Evolutionary conservation across 2,329 filamentous ascomycete species (phyloP).

Genomic region (Pyricularia pennisetigena): DNA sequence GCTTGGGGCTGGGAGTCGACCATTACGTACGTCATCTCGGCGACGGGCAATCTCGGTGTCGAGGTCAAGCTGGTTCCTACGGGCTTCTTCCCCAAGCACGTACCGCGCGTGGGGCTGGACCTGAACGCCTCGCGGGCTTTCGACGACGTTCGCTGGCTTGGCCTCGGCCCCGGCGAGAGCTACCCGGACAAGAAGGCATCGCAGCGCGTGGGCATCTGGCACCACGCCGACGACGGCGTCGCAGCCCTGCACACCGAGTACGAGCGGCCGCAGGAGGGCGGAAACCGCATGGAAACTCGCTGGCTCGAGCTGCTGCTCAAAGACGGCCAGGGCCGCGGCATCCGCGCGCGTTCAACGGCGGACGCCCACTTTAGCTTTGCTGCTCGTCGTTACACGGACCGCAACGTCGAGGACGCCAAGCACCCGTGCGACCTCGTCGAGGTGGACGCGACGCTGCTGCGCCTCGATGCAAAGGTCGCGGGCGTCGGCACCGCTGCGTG

Average conservation of each 20-base stretch:
- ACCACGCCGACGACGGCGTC: conserved; percentile 22
- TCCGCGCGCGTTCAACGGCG: conserved; percentile 19
- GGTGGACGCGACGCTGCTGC: conserved; percentile 31
- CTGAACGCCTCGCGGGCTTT: conserved; percentile 37
- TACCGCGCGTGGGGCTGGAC: conserved; percentile 54
- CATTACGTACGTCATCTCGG: conserved; percentile 23
- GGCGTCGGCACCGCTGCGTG: conserved; percentile 40
- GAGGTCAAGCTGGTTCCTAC: conserved; percentile 31
- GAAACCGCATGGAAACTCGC: conserved; percentile 50
- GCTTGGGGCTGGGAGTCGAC: conserved; percentile 45
- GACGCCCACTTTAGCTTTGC: conserved; percentile 40
- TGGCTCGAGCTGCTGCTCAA: conserved; percentile 35
- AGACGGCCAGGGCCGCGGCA: conserved; percentile 17
- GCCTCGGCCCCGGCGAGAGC: conserved; percentile 52
- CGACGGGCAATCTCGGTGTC: conserved; percentile 33
- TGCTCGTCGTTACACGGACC: conserved; percentile 40
- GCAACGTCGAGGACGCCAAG: conserved; percentile 43
- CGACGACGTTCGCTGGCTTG: conserved; percentile 46
- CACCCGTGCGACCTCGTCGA: conserved; percentile 54
- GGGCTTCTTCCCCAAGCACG: conserved; percentile 39
- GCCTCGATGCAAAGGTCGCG: conserved; percentile 34
- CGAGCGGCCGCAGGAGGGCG: conserved; percentile 59
- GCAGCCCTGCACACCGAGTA: conserved; percentile 46
- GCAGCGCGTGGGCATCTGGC: conserved; percentile 41
- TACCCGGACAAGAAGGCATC: conserved; percentile 52